Evolutionary conservation across 2,329 filamentous ascomycete genomes (phyloP).

Genomic region (Alternaria metachromatica): DNA sequence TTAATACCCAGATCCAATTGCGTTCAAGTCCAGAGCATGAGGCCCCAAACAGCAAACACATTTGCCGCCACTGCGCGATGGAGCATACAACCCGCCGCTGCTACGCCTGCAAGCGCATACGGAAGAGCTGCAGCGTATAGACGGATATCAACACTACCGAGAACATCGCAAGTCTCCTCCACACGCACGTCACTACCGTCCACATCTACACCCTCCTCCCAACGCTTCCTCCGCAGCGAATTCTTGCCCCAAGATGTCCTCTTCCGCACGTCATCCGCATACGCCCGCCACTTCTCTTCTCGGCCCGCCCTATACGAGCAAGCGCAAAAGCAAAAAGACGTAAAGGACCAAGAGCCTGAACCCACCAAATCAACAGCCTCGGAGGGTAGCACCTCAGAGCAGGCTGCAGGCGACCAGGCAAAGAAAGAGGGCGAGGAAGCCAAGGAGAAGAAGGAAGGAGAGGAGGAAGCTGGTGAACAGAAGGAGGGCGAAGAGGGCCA

Average conservation of each 20-base stretch:
- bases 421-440: slow-evolving; percentile 53
- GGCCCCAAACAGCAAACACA: slow-evolving; percentile 49
- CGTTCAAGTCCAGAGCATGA: slow-evolving; percentile 50
- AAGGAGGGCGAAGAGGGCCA: slow-evolving; percentile 50
- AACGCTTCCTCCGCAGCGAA: slow-evolving; percentile 51
- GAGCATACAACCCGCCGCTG: slow-evolving; percentile 47
- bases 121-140: slow-evolving; percentile 57
- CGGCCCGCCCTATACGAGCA: slow-evolving; percentile 43
- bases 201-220: slow-evolving; percentile 18
- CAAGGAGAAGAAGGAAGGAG: slow-evolving; percentile 50
- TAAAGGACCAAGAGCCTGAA: slow-evolving; percentile 45
- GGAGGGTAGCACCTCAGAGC: slow-evolving; percentile 38
- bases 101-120: slow-evolving; percentile 49
- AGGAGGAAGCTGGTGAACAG: slow-evolving; percentile 57
- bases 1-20: not conserved
- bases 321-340: slow-evolving; percentile 44
- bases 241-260: slow-evolving; percentile 50
- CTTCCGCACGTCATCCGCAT: slow-evolving; percentile 51
- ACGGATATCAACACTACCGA: slow-evolving; percentile 50
- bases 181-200: slow-evolving; percentile 28
- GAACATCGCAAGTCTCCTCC: slow-evolving; percentile 28
- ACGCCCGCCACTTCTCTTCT: slow-evolving; percentile 54
- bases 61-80: slow-evolving; percentile 52
- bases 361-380: slow-evolving; percentile 53
- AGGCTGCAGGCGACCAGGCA: slow-evolving; percentile 46